Conservation (phyloP, 192 early-diverging fungal species). For the Backusella liffmaniae region DNA sequence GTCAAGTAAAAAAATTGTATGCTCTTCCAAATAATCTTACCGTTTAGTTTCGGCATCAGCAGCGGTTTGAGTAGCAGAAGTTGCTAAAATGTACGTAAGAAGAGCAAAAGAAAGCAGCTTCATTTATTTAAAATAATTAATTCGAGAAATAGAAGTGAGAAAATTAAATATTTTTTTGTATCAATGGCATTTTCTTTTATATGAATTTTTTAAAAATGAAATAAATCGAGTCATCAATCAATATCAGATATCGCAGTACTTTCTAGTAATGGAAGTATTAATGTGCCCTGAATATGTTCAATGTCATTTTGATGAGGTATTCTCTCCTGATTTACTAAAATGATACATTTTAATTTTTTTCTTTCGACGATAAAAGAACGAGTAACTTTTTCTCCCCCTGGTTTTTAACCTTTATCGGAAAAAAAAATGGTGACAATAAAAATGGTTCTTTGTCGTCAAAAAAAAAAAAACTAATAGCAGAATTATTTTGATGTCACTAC, state of each 20-base stretch:
- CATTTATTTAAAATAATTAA: background rate
- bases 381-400: background rate
- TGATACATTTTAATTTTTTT: background rate
- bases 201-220: background rate
- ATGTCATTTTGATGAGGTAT: slow-evolving; percentile 4
- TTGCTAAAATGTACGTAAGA: background rate
- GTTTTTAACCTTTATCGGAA: background rate
- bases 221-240: background rate
- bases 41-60: background rate
- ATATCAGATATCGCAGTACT: background rate
- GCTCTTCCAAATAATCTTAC: background rate
- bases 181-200: background rate
- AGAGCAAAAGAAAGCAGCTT: background rate
- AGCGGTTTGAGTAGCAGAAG: background rate
- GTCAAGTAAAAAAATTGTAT: background rate
- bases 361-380: background rate
- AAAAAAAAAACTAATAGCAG: background rate
- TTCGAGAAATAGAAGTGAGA: background rate
- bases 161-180: background rate
- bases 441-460: background rate
- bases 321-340: slow-evolving; percentile 7
- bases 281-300: slow-evolving; percentile 1
- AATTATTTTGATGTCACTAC: background rate
- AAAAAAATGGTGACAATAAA: slow-evolving; percentile 5
- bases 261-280: slow-evolving; percentile 6